Evolutionary conservation across 257 asterid species (phyloP).

Genomic region (Petunia secreta): DNA sequence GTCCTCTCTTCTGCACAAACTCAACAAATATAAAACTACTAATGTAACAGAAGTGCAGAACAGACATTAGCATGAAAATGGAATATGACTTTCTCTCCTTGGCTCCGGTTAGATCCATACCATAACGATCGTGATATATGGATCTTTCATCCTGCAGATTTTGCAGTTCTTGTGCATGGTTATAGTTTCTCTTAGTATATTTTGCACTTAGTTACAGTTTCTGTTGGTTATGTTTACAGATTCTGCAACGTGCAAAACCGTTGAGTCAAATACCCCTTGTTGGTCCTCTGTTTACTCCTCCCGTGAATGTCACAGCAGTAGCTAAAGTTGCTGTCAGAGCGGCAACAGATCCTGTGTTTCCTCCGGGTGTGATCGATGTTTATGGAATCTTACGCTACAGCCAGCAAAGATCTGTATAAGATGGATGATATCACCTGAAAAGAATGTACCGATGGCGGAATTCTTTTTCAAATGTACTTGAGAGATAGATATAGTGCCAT

Average conservation of each 20-base stretch:
- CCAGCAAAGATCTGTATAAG: slow-evolving; percentile 55
- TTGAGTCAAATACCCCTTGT: slow-evolving; percentile 72
- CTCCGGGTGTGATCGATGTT: slow-evolving; percentile 84
- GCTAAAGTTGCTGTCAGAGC: slow-evolving; percentile 92
- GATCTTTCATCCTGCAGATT: background rate
- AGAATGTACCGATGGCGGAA: background rate
- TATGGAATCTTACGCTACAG: slow-evolving; percentile 73
- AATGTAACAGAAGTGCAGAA: background rate
- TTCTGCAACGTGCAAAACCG: slow-evolving; percentile 72
- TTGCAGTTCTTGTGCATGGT: background rate
- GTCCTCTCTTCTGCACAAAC: background rate
- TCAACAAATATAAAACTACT: too few relatives aligned
- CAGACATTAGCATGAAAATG: background rate
- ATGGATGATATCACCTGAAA: background rate
- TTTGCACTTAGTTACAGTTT: background rate
- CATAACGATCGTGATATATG: background rate
- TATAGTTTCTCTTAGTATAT: background rate
- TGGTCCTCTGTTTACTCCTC: slow-evolving; percentile 85
- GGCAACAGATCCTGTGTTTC: slow-evolving; percentile 84
- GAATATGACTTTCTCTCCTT: background rate
- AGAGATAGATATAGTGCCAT: background rate
- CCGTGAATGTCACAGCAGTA: slow-evolving; percentile 75
- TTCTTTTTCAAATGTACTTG: background rate
- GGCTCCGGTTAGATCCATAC: background rate
- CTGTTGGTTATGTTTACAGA: slow-evolving; percentile 47